Percentiles rank a stretch among this genome's conserved stretches.
These are phyloP conservation scores for Ophiostoma perfectum DNA, from an alignment of 2,329 filamentous ascomycete genomes.

Conservation along the genomic window DNA sequence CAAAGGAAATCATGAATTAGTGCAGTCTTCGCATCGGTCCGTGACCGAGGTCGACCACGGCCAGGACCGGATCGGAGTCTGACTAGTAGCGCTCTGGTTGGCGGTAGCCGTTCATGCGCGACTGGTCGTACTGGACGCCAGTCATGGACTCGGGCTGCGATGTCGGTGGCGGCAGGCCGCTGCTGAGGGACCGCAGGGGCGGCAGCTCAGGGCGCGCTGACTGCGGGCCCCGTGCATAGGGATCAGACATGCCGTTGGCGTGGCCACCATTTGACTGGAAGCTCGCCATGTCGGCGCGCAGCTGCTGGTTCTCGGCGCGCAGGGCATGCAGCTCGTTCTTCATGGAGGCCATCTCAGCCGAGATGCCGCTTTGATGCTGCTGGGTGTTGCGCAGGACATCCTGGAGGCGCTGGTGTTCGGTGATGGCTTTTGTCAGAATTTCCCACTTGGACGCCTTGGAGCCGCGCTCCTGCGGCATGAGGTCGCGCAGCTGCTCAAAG, in stretches of 20 bases:
- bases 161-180: slow-evolving; percentile 33
- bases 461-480: slow-evolving; percentile 74
- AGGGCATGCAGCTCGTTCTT: slow-evolving; percentile 46
- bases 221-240: slow-evolving; percentile 30
- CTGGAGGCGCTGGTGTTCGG: slow-evolving; percentile 53
- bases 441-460: slow-evolving; percentile 89
- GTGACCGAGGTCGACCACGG: background rate
- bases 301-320: slow-evolving; percentile 45
- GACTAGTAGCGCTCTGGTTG: slow-evolving; percentile 23
- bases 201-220: slow-evolving; percentile 45
- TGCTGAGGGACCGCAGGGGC: slow-evolving; percentile 50
- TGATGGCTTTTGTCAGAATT: slow-evolving; percentile 70
- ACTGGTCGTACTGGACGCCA: slow-evolving; percentile 57
- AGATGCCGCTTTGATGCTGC: slow-evolving; percentile 36
- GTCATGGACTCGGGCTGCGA: slow-evolving; percentile 54
- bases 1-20: slow-evolving; percentile 1
- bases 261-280: slow-evolving; percentile 26
- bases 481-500: slow-evolving; percentile 72
- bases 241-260: slow-evolving; percentile 26
- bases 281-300: slow-evolving; percentile 36
- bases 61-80: background rate
- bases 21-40: background rate
- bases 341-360: slow-evolving; percentile 44
- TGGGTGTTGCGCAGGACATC: slow-evolving; percentile 46
- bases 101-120: slow-evolving; percentile 45